These are phyloP conservation scores for Miscanthus lutarioriparius DNA, from an alignment of 176 grass and related monocot species.

Conservation along the genomic window DNA sequence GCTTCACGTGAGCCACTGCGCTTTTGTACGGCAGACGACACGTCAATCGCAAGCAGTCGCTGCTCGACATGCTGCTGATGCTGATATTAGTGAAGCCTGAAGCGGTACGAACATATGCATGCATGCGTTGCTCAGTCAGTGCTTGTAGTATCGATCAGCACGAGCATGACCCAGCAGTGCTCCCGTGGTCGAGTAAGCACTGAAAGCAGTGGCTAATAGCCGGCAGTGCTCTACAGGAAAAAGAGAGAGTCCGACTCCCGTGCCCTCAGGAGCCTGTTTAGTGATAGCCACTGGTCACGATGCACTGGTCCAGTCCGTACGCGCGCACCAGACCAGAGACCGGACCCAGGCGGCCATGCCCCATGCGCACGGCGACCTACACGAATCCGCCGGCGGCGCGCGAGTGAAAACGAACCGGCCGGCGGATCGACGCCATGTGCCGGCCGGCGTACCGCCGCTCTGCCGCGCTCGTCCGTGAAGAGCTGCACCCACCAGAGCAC, in stretches of 20 bases:
- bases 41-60: neutral
- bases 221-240: no score
- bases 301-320: neutral
- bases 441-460: neutral
- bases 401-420: neutral
- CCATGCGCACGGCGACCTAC: neutral
- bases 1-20: constrained; percentile 28
- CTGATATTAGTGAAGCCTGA: neutral
- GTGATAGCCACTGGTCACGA: neutral
- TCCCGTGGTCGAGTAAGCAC: no score
- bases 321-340: neutral
- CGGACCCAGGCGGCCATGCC: neutral
- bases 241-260: neutral
- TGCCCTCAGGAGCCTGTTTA: neutral
- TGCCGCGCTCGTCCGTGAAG: neutral
- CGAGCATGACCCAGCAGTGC: no score
- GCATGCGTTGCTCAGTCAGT: neutral
- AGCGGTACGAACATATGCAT: neutral
- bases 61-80: neutral
- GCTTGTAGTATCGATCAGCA: neutral
- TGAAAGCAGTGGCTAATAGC: no score
- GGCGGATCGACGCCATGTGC: neutral
- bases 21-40: neutral
- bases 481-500: neutral
- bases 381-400: no score